phyloP scores from a whole-genome alignment of 2,329 filamentous ascomycete genomes.

The Cladophialophora chaetospira region DNA sequence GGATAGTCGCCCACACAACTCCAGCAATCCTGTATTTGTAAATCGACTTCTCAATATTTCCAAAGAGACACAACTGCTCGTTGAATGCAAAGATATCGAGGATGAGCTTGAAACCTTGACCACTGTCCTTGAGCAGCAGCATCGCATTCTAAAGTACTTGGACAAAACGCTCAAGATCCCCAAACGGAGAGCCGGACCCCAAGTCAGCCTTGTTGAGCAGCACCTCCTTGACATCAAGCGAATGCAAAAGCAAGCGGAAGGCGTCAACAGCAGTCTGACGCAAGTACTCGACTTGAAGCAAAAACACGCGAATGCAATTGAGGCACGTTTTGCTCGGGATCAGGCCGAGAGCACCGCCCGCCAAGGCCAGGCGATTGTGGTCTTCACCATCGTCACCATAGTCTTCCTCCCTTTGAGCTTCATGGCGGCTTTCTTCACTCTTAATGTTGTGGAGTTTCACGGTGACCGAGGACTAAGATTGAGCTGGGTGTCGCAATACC shows the following conservation, averaged over 20 bases:
- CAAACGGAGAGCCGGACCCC: no score
- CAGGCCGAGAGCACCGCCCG: constrained; percentile 63
- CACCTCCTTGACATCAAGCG: constrained; percentile 62
- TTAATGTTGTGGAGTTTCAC: constrained; percentile 55
- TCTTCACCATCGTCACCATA: constrained; percentile 62
- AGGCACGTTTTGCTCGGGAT: constrained; percentile 52
- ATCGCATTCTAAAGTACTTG: constrained; percentile 47
- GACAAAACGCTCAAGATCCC: constrained; percentile 13
- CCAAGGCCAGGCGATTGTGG: constrained; percentile 60
- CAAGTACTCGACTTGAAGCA: constrained; percentile 69
- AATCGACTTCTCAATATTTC: constrained; percentile 60
- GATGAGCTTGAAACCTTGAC: constrained; percentile 67
- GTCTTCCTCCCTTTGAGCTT: constrained; percentile 60
- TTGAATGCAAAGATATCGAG: constrained; percentile 67
- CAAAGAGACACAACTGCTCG: constrained; percentile 59
- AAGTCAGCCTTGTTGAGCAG: constrained; percentile 59
- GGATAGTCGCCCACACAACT: neutral
- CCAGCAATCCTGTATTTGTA: constrained; percentile 49
- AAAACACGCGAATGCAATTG: constrained; percentile 68
- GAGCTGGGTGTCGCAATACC: neutral
- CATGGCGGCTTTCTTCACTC: constrained; percentile 58
- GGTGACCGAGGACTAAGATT: neutral
- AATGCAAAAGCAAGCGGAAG: constrained; percentile 64
- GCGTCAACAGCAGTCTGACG: constrained; percentile 62
- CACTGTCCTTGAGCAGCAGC: constrained; percentile 55